Percentiles rank a stretch among this genome's conserved stretches.
phyloP scores from a whole-genome alignment of 768 basidiomycete genomes.

The Tulasnella calospora region DNA sequence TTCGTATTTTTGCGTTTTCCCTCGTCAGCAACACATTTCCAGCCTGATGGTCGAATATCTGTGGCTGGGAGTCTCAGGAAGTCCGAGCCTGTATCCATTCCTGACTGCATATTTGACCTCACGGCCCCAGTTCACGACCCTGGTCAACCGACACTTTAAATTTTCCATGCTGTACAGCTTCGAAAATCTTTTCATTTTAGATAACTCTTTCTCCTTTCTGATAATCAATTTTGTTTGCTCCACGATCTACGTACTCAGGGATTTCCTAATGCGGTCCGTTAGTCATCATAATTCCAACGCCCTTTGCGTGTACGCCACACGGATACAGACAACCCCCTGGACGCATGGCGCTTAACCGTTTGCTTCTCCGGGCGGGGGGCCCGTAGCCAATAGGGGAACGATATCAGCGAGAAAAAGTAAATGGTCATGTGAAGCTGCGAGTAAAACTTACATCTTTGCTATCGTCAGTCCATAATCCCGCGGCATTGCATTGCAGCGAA shows the following conservation, averaged over 20 bases:
- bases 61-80: constrained; percentile 9
- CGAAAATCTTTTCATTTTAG: constrained; percentile 12
- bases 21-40: neutral
- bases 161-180: constrained; percentile 12
- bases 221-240: neutral
- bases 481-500: neutral
- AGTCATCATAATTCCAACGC: neutral
- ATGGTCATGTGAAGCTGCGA: constrained; percentile 3
- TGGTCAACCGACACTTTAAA: neutral
- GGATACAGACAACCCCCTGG: neutral
- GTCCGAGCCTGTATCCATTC: constrained; percentile 1
- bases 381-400: neutral
- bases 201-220: neutral
- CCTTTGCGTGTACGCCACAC: neutral
- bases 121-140: neutral
- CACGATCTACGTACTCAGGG: constrained; percentile 2
- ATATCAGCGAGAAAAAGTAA: neutral
- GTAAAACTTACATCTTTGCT: neutral
- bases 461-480: neutral
- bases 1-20: neutral
- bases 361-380: neutral
- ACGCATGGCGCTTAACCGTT: constrained; percentile 5
- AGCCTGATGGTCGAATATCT: constrained; percentile 1
- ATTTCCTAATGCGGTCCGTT: neutral
- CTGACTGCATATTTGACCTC: neutral